phyloP scores from a whole-genome alignment of 129 eudicot species.

The Glebionis coronaria region DNA sequence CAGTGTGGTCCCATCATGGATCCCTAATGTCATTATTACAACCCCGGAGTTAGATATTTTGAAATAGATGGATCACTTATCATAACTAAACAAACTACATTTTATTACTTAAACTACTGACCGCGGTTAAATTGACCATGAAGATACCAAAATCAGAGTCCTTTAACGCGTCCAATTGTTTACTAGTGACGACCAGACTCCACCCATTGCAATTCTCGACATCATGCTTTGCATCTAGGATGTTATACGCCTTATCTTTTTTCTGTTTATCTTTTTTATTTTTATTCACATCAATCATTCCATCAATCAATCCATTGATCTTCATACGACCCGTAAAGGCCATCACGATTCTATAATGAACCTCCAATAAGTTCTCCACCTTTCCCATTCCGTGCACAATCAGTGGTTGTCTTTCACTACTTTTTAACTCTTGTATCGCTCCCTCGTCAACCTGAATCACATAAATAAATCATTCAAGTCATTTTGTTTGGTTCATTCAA shows the following conservation, averaged over 20 bases:
- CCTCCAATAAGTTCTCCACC: constrained; percentile 25
- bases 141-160: constrained; percentile 53
- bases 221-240: constrained; percentile 50
- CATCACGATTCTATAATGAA: constrained; percentile 37
- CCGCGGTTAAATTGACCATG: constrained; percentile 72
- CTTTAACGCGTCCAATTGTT: constrained; percentile 41
- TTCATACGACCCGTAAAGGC: constrained; percentile 35
- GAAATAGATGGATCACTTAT: too few relatives aligned
- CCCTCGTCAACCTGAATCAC: constrained; percentile 48
- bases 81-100: neutral
- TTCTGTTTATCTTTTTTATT: constrained; percentile 20
- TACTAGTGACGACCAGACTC: constrained; percentile 52
- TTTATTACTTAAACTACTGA: constrained; percentile 15
- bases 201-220: constrained; percentile 78
- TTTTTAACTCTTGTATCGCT: constrained; percentile 47
- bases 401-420: constrained; percentile 40
- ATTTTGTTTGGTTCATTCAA: neutral
- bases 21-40: constrained; percentile 39
- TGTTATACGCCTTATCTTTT: constrained; percentile 35
- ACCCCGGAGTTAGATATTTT: neutral
- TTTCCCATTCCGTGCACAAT: constrained; percentile 50
- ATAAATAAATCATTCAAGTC: neutral
- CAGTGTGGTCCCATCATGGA: constrained; percentile 98
- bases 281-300: constrained; percentile 30
- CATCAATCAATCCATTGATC: constrained; percentile 25